Evolutionary conservation across 495 filamentous ascomycete genomes (phyloP).

Genomic region (Neurospora hispaniola): DNA sequence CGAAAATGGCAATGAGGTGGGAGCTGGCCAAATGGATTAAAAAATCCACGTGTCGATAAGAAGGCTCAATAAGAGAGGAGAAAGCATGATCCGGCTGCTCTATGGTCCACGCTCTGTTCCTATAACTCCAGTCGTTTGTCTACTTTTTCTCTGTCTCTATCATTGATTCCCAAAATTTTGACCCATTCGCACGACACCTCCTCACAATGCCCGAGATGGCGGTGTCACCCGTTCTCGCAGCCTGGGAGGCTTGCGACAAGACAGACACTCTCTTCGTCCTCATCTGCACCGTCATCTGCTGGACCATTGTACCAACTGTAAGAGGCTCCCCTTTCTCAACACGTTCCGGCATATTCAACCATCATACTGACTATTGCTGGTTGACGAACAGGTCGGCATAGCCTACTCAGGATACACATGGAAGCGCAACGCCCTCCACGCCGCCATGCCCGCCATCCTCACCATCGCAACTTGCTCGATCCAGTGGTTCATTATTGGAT

Average conservation of each 20-base stretch:
- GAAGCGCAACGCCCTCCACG: constrained; percentile 16
- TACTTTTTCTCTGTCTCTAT: not conserved
- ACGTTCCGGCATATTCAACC: not conserved
- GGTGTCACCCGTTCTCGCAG: constrained; percentile 13
- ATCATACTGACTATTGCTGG: not conserved
- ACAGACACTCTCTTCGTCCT: constrained; percentile 21
- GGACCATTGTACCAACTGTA: constrained; percentile 21
- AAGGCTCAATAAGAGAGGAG: not conserved
- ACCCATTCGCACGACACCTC: not conserved
- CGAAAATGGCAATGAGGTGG: not conserved
- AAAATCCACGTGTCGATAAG: not conserved
- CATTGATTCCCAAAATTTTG: not conserved
- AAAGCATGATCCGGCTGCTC: not conserved
- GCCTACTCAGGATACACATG: constrained; percentile 20
- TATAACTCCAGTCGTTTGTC: not conserved
- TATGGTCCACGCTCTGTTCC: not conserved
- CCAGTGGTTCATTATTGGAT: constrained; percentile 21
- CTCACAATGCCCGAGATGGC: not conserved
- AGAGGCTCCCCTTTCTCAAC: not conserved
- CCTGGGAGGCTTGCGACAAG: constrained; percentile 20
- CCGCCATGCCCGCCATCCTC: constrained; percentile 16
- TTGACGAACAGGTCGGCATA: constrained; percentile 14
- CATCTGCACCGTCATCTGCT: constrained; percentile 21
- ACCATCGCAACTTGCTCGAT: constrained; percentile 19
- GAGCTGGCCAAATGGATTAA: not conserved